Evolutionary conservation across 1,139 yeast species (phyloP).

Genomic region (Geotrichum phurueaensis): DNA sequence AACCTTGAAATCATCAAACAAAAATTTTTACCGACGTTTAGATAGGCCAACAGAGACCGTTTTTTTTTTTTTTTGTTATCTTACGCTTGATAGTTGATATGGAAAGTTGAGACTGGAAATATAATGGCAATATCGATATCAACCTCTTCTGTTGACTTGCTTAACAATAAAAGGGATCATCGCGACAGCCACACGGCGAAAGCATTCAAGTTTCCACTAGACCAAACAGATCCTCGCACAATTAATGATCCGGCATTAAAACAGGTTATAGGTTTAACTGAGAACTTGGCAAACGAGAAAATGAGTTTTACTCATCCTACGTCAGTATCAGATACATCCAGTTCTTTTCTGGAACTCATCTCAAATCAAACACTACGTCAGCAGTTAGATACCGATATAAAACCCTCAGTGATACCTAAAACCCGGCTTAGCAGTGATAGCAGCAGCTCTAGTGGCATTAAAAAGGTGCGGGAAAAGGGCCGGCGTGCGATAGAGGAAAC

Average conservation of each 20-base stretch:
- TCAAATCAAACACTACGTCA: background rate
- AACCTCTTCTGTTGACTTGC: background rate
- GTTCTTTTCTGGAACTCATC: background rate
- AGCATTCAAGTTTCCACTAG: constrained; percentile 1
- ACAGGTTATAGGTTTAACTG: background rate
- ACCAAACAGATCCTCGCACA: background rate
- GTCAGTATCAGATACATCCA: background rate
- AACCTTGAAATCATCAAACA: background rate
- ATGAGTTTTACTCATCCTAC: background rate
- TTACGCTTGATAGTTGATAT: background rate
- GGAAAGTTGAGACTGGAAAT: background rate
- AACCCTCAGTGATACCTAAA: background rate
- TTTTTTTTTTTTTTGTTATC: background rate
- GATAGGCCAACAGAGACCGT: background rate
- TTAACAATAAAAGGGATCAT: background rate
- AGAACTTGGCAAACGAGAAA: background rate
- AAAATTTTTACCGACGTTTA: background rate
- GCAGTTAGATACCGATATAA: background rate
- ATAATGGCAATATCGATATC: background rate
- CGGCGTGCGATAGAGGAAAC: background rate
- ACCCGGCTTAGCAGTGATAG: background rate
- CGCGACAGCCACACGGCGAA: background rate
- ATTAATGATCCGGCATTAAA: background rate
- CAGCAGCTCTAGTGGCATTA: background rate
- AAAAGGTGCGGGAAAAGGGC: background rate